Conservation (phyloP, 371 early-diverging fungal genomes). For the Rhizopus stolonifer region DNA sequence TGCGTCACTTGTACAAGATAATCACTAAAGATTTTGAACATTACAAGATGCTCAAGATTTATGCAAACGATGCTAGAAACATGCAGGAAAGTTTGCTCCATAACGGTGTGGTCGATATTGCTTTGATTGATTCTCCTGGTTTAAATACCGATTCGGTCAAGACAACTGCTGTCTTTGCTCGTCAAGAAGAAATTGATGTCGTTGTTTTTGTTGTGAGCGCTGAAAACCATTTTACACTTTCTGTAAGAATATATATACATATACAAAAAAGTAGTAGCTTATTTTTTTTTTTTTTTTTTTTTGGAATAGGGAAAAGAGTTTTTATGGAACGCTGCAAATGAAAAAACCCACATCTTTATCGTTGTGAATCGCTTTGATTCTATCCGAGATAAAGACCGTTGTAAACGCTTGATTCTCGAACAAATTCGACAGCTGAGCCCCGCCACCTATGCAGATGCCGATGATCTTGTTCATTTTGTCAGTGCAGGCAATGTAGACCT, state of each 20-base stretch:
- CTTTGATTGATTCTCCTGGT: slow-evolving; percentile 97
- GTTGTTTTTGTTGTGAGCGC: slow-evolving; percentile 98
- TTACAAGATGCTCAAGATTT: slow-evolving; percentile 89
- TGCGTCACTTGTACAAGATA: slow-evolving; percentile 59
- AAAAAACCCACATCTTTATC: slow-evolving; percentile 97
- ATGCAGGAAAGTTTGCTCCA: slow-evolving; percentile 76
- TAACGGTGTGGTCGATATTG: slow-evolving; percentile 93
- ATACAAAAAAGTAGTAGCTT: background rate
- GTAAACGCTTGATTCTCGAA: slow-evolving; percentile 87
- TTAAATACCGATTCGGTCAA: slow-evolving; percentile 95
- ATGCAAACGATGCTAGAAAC: slow-evolving; percentile 67
- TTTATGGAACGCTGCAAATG: slow-evolving; percentile 90
- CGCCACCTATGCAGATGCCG: slow-evolving; percentile 85
- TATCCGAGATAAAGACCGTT: slow-evolving; percentile 91
- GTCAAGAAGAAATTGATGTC: slow-evolving; percentile 98
- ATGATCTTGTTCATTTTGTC: slow-evolving; percentile 96
- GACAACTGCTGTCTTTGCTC: slow-evolving; percentile 93
- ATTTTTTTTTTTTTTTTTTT: background rate
- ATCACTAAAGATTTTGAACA: slow-evolving; percentile 63
- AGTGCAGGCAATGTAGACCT: slow-evolving; percentile 69
- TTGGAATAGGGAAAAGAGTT: slow-evolving; percentile 82
- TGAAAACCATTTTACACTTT: slow-evolving; percentile 97
- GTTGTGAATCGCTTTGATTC: slow-evolving; percentile 96
- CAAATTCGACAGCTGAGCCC: slow-evolving; percentile 94
- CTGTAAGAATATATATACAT: slow-evolving; percentile 49